Conservation (phyloP, 2,329 filamentous ascomycete genomes). For the Neofusicoccum kwambonambiense region DNA sequence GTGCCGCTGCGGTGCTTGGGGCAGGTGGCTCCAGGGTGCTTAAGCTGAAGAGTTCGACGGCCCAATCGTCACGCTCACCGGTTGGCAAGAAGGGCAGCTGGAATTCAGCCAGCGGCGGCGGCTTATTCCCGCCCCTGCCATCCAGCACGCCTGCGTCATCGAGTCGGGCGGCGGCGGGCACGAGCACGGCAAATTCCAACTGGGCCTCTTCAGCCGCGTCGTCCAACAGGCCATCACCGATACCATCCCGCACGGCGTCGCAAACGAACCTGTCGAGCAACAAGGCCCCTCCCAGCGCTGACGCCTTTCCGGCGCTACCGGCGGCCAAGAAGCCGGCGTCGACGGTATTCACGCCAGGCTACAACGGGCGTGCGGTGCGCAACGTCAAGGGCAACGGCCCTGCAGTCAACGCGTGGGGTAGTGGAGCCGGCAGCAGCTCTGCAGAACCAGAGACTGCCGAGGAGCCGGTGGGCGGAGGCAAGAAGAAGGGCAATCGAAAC, state of each 20-base stretch:
- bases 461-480: slow-evolving; percentile 28
- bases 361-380: slow-evolving; percentile 45
- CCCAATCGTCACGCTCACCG: slow-evolving; percentile 63
- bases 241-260: slow-evolving; percentile 33
- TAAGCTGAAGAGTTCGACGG: slow-evolving; percentile 67
- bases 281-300: slow-evolving; percentile 32
- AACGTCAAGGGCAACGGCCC: slow-evolving; percentile 39
- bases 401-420: slow-evolving; percentile 42
- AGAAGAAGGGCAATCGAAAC: slow-evolving; percentile 50
- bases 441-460: slow-evolving; percentile 23
- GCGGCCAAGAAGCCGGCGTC: slow-evolving; percentile 68
- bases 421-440: slow-evolving; percentile 26
- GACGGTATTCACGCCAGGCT: slow-evolving; percentile 52
- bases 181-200: slow-evolving; percentile 35
- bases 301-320: slow-evolving; percentile 81
- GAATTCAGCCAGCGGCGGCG: slow-evolving; percentile 39
- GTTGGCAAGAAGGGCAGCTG: slow-evolving; percentile 59
- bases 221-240: slow-evolving; percentile 38
- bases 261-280: slow-evolving; percentile 23
- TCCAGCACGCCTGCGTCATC: slow-evolving; percentile 18
- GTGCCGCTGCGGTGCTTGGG: slow-evolving; percentile 45
- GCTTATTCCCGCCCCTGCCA: slow-evolving; percentile 32
- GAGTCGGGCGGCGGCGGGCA: slow-evolving; percentile 1
- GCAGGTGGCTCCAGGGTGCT: slow-evolving; percentile 62
- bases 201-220: slow-evolving; percentile 26